Evolutionary conservation across 2,329 filamentous ascomycete species (phyloP), one percentile per base, ranked within the genome.

Genomic region (Calonectria leucothoes): DNA sequence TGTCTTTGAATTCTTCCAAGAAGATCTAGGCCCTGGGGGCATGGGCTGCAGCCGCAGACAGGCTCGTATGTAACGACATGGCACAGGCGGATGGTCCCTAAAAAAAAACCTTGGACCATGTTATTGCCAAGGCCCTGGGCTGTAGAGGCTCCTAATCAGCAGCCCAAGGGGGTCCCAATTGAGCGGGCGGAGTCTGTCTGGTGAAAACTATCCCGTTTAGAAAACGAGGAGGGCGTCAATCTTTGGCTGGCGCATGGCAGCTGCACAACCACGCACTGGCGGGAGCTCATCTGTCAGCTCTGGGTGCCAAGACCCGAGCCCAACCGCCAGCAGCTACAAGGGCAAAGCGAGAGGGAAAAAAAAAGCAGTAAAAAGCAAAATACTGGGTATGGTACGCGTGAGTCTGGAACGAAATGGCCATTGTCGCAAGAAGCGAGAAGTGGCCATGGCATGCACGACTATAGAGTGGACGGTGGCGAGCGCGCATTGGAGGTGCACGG

Each of bases 381-480:
- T 23, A n/a, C 17, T 57, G 29, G 57, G 72, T 45, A 42, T 25
- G 45, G 45, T 37, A 49, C 27, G 49, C 67, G 55, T 63, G 49
- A 59, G 55, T 35, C 55, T 66, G 27, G 37, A 63, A 74, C 70
- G 66, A 73, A 71, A 70, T 69, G 45, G 74, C 69, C 72, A 74
- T 69, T 59, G 57, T 70, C 66, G 55, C 74, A 68, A 71, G 71
- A 69, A 67, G 69, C 55, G 39, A 69, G 71, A 67, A 52, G 70
- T 48, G 45, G 59, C 51, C 66, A 69, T 64, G 61, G 57, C 55
- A 37, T 59, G 31, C 55, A 66, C 71, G 72, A 72, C 51, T 72
- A 70, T 73, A 70, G 49, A 45, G 75, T 76, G 75, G 72, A 73
- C 79, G 76, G 76, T 76, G 77, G 76, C 76, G 72, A 80, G 72